These are phyloP conservation scores for Tolypocladium ovalisporum DNA, from an alignment of 2,329 filamentous ascomycete genomes.

Conservation along the genomic window DNA sequence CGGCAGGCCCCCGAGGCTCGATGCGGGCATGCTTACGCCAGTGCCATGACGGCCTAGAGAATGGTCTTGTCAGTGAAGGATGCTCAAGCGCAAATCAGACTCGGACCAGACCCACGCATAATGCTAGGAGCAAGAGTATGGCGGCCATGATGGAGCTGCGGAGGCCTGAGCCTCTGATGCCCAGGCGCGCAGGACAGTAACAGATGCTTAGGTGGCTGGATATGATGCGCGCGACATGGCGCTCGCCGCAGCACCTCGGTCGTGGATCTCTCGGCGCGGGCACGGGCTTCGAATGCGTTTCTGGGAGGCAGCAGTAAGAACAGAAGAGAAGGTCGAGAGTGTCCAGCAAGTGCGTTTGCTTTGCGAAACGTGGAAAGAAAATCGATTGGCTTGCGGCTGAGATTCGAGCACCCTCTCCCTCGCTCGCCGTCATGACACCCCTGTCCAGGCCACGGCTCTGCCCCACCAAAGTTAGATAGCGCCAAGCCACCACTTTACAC, in stretches of 20 bases:
- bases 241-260: not conserved
- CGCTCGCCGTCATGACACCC: not conserved
- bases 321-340: not conserved
- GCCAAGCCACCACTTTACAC: not conserved
- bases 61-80: not conserved
- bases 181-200: not conserved
- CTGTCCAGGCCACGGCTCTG: not conserved
- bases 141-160: conserved; percentile 23
- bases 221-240: not conserved
- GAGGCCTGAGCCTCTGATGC: not conserved
- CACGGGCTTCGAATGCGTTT: not conserved
- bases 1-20: not conserved
- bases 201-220: not conserved
- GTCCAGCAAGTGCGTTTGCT: not conserved
- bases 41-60: conserved; percentile 42
- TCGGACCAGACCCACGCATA: conserved; percentile 24
- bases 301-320: not conserved
- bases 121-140: conserved; percentile 26
- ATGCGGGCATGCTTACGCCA: conserved; percentile 34
- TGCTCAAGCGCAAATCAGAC: not conserved
- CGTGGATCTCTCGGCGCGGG: not conserved
- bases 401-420: not conserved
- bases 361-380: not conserved
- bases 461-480: not conserved
- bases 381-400: not conserved